Evolutionary conservation across 2,329 filamentous ascomycete genomes (phyloP).

Genomic region (Microcyclospora tardicrescens): DNA sequence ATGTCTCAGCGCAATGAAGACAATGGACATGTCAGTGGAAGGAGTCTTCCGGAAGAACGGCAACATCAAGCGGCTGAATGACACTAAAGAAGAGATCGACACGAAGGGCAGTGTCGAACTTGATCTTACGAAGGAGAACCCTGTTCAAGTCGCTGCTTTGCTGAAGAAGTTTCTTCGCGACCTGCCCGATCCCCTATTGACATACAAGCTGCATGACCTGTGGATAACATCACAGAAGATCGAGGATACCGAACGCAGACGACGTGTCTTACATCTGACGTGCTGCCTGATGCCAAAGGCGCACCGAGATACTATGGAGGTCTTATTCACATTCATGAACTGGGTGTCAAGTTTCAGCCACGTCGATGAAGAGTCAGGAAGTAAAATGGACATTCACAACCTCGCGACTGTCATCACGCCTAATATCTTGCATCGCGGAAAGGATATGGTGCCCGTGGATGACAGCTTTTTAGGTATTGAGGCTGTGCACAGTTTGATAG

Average conservation of each 20-base stretch:
- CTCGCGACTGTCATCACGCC: constrained; percentile 94
- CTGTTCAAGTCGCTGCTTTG: constrained; percentile 85
- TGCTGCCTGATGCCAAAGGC: constrained; percentile 88
- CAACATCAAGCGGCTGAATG: constrained; percentile 87
- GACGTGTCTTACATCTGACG: constrained; percentile 75
- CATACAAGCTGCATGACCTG: constrained; percentile 82
- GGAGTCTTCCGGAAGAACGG: constrained; percentile 98
- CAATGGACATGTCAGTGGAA: constrained; percentile 98
- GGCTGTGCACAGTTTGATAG: constrained; percentile 80
- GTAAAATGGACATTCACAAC: constrained; percentile 98
- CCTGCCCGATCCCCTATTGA: constrained; percentile 86
- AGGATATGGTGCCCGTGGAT: constrained; percentile 36
- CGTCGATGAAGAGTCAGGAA: constrained; percentile 89
- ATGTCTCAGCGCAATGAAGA: constrained; percentile 84
- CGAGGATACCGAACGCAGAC: constrained; percentile 63
- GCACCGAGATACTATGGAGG: constrained; percentile 87
- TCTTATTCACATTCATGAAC: constrained; percentile 89
- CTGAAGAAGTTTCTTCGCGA: constrained; percentile 92
- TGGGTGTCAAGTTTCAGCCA: constrained; percentile 97
- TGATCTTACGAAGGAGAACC: constrained; percentile 75
- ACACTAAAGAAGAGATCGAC: constrained; percentile 76
- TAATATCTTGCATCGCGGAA: constrained; percentile 59
- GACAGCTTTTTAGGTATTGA: constrained; percentile 91
- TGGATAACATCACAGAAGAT: constrained; percentile 86
- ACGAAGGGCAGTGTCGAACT: constrained; percentile 71